phyloP scores from a whole-genome alignment of 352 stramenopile genomes.

The Phytopythium helicoides region DNA sequence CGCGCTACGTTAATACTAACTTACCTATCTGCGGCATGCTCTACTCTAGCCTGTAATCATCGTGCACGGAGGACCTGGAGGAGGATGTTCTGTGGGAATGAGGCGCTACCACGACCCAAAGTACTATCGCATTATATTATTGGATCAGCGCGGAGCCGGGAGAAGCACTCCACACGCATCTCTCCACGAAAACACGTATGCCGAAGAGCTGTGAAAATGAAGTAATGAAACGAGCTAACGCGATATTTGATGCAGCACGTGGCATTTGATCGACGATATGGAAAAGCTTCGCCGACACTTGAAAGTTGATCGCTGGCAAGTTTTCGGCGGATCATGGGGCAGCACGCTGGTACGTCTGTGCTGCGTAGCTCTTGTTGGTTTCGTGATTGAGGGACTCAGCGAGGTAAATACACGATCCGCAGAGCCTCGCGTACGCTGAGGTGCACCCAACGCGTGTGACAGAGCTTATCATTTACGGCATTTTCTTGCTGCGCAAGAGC shows the following conservation, averaged over 20 bases:
- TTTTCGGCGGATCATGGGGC: slow-evolving; percentile 95
- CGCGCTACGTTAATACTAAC: no score
- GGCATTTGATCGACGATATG: slow-evolving; percentile 92
- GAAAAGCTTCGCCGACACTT: slow-evolving; percentile 88
- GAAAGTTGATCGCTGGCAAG: slow-evolving; percentile 88
- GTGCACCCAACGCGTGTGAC: slow-evolving; percentile 78
- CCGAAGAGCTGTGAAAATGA: no score
- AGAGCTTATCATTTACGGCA: slow-evolving; percentile 89
- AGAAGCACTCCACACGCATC: slow-evolving; percentile 83
- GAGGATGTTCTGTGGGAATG: slow-evolving; percentile 74
- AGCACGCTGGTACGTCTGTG: slow-evolving; percentile 72
- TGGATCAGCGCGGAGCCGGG: slow-evolving; percentile 94
- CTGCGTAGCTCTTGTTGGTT: neutral
- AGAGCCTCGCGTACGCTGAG: slow-evolving; percentile 87
- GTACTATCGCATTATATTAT: slow-evolving; percentile 90
- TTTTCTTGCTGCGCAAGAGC: slow-evolving; percentile 90
- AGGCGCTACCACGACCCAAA: slow-evolving; percentile 91
- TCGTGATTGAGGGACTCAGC: no score
- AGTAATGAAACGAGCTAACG: no score
- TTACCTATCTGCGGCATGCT: no score
- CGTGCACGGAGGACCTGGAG: slow-evolving; percentile 89
- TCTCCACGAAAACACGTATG: slow-evolving; percentile 86
- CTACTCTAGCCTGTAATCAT: slow-evolving; percentile 72
- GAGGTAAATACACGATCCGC: no score
- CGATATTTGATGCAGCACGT: slow-evolving; percentile 46